These are phyloP conservation scores for Echinochloa phyllopogon DNA, from an alignment of 176 grass and related monocot species.

Conservation along the genomic window DNA sequence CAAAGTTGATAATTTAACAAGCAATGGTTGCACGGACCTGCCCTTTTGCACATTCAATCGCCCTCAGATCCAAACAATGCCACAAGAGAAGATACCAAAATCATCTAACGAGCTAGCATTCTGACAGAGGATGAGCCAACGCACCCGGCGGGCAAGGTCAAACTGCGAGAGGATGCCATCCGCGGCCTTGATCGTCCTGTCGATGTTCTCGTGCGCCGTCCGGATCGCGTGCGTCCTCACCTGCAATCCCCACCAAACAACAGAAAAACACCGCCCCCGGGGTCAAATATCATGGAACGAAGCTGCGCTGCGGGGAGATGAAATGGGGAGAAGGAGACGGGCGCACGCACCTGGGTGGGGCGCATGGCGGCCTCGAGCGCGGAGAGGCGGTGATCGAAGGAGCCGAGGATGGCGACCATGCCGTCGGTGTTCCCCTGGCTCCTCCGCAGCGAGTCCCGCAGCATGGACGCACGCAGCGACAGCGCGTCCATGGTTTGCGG, in stretches of 20 bases:
- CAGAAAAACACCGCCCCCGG: not conserved
- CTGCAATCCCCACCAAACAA: slow-evolving; percentile 35
- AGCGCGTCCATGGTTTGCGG: slow-evolving; percentile 61
- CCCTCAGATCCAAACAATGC: slow-evolving; percentile 16
- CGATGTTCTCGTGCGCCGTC: slow-evolving; percentile 88
- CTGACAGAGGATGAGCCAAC: not conserved
- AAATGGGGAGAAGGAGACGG: not conserved
- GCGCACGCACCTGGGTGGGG: slow-evolving; percentile 66
- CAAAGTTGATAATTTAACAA: not conserved
- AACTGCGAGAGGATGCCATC: slow-evolving; percentile 76
- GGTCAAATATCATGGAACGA: not conserved
- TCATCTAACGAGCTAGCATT: too few relatives aligned
- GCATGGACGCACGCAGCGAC: slow-evolving; percentile 42
- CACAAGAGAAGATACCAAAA: not conserved
- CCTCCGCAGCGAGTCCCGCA: slow-evolving; percentile 73
- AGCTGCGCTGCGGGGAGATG: not conserved
- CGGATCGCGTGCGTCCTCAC: slow-evolving; percentile 83
- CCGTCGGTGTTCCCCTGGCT: slow-evolving; percentile 82
- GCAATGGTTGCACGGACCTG: too few relatives aligned
- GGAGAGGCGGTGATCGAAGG: slow-evolving; percentile 96
- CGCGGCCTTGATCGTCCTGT: slow-evolving; percentile 73
- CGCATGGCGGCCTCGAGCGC: slow-evolving; percentile 91
- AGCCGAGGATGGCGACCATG: slow-evolving; percentile 90
- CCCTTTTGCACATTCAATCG: not conserved
- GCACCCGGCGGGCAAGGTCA: slow-evolving; percentile 71